A percentile compares a stretch with the other conserved stretches of the same genome.
phyloP scores from a whole-genome alignment of 495 filamentous ascomycete species.

The Neurospora cerealis region DNA sequence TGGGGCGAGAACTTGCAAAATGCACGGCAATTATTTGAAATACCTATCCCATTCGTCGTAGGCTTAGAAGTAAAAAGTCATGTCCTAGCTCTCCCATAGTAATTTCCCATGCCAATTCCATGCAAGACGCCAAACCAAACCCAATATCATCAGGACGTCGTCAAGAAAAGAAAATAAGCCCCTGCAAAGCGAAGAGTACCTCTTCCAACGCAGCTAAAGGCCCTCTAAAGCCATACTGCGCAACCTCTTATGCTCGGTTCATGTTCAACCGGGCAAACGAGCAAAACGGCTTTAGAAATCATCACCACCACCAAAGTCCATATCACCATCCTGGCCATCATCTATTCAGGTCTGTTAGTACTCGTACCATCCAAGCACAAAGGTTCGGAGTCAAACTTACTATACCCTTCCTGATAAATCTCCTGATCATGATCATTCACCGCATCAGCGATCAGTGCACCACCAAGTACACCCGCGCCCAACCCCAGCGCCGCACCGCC shows the following conservation, averaged over 20 bases:
- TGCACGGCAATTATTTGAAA: background rate
- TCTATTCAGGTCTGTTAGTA: conserved; percentile 15
- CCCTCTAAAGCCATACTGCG: background rate
- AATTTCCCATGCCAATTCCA: background rate
- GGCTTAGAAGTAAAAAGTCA: background rate
- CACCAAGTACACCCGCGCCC: conserved; percentile 67
- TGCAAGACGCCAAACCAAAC: background rate
- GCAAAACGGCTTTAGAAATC: conserved; percentile 37
- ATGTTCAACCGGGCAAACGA: background rate
- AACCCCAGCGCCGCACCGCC: conserved; percentile 68
- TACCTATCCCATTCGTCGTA: background rate
- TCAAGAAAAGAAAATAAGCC: background rate
- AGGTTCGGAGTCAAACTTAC: conserved; percentile 12
- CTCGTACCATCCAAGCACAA: too few species aligned
- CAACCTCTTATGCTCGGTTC: background rate
- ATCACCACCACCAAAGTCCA: conserved; percentile 38
- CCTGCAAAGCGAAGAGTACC: background rate
- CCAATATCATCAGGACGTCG: background rate
- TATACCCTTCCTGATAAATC: conserved; percentile 37
- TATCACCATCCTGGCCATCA: conserved; percentile 28
- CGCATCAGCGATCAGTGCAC: conserved; percentile 55
- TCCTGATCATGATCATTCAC: conserved; percentile 49
- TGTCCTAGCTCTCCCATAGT: background rate
- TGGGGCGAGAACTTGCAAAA: background rate
- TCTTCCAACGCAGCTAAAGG: background rate